Percentiles rank a stretch among this genome's conserved stretches.
These are phyloP conservation scores for Typha latifolia DNA, from an alignment of 176 grass and related monocot species.

Conservation along the genomic window DNA sequence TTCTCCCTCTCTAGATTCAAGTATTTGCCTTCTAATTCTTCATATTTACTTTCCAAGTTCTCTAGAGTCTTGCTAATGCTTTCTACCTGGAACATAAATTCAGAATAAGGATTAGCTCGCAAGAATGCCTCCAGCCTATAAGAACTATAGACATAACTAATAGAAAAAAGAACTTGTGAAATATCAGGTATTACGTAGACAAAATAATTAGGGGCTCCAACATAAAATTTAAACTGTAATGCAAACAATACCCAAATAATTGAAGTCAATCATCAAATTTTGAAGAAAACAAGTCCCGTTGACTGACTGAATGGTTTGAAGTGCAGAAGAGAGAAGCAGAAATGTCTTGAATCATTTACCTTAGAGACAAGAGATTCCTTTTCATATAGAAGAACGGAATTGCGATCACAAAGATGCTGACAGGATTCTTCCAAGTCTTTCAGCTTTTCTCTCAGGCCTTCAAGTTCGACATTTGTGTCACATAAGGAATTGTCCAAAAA, in stretches of 20 bases:
- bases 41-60: slow-evolving; percentile 53
- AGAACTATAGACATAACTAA: neutral
- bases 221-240: no score
- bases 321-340: slow-evolving; percentile 2
- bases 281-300: no score
- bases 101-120: slow-evolving; percentile 12
- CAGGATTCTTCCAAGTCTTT: slow-evolving; percentile 47
- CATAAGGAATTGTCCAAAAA: slow-evolving; percentile 76
- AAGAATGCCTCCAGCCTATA: neutral
- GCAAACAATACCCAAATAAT: no score
- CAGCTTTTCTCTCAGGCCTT: slow-evolving; percentile 51
- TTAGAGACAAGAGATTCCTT: slow-evolving; percentile 55
- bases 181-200: no score
- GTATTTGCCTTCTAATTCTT: slow-evolving; percentile 54
- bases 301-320: neutral
- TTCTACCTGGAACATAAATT: slow-evolving; percentile 55
- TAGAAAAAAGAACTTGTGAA: no score
- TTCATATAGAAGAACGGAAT: slow-evolving; percentile 58
- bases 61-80: slow-evolving; percentile 49
- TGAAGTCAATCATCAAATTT: no score
- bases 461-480: slow-evolving; percentile 52
- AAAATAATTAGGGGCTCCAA: no score
- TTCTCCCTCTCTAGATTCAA: slow-evolving; percentile 68
- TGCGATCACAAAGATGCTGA: slow-evolving; percentile 42
- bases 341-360: slow-evolving; percentile 36